Evolutionary conservation across 2,329 filamentous ascomycete genomes (phyloP).

Genomic region (Fusarium cyanostomum): DNA sequence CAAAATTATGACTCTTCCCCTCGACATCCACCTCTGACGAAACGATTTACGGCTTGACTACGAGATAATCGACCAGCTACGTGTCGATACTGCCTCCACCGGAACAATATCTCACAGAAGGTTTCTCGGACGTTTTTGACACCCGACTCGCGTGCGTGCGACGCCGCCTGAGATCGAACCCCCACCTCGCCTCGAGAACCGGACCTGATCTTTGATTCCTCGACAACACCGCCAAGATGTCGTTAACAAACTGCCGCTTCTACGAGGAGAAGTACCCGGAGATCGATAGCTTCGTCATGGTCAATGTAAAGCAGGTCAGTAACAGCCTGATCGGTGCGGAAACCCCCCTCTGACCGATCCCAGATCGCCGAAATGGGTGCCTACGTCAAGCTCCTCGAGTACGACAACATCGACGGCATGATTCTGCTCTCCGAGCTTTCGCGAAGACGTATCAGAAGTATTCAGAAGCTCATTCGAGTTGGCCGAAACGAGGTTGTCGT

Average conservation of each 20-base stretch:
- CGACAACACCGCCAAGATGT: conserved; percentile 74
- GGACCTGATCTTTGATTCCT: conserved; percentile 36
- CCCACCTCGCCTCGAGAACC: conserved; percentile 45
- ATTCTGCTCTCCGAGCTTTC: conserved; percentile 98
- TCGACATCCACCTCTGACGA: conserved; percentile 34
- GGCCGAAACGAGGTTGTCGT: conserved; percentile 99
- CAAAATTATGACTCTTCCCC: conserved; percentile 56
- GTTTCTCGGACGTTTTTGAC: conserved; percentile 26
- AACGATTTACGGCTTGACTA: conserved; percentile 39
- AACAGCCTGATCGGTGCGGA: conserved; percentile 17
- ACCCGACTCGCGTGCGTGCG: conserved; percentile 36
- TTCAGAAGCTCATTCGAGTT: conserved; percentile 98
- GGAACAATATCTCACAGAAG: conserved; percentile 2
- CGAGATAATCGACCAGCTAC: conserved; percentile 25
- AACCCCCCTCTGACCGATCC: conserved; percentile 31
- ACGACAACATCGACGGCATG: conserved; percentile 99
- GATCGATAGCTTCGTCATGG: conserved; percentile 99
- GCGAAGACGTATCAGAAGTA: conserved; percentile 96
- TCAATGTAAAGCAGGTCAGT: conserved; percentile 95
- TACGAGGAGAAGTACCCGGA: conserved; percentile 95
- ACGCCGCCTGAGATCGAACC: conserved; percentile 42
- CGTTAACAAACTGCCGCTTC: conserved; percentile 95
- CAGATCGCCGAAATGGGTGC: conserved; percentile 99
- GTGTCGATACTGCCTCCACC: conserved; percentile 6
- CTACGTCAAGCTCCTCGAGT: conserved; percentile 99